Base-by-base conservation (phyloP, 75 land plant species). In the Selaginella tamariscina region DNA sequence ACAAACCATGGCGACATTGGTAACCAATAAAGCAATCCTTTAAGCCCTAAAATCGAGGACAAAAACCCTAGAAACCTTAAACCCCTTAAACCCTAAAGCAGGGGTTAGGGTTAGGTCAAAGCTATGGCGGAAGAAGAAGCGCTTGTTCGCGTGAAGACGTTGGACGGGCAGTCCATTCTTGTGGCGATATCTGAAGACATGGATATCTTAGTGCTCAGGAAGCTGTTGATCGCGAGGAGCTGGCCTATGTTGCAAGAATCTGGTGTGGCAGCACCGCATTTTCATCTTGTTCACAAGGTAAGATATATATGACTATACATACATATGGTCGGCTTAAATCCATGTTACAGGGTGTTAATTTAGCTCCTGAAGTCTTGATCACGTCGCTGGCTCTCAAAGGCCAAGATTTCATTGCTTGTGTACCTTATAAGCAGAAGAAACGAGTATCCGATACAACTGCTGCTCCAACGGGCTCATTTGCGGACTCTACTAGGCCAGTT, bases 1-100 rank as follows among this genome's bases (percentile, higher is more conserved):
- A 39, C 49, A 39, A 5, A 39, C 49, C 49, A 39, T 39, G 11
- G 49, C 49, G 49, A 15, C 49, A 39, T 39, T 39, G 11, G 15
- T 5, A 39, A 15, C 49, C 49, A 39, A 15, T 15, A 39, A 15
- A 5, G 49, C 15, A 15, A 5, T 39, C 49, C 49, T 5, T 39
- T 39, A n/a, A n/a, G n/a, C n/a, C n/a, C 49, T 28, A 67, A 2
- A 1, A 1, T 18, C 56, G 18, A 29, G 24, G n/a, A n/a, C n/a
- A n/a, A n/a, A n/a, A 67, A 18, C 32, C 1, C 28, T 49, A 27
- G 68, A 33, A 32, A 33, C 68, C 33, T 27, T 32, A 33, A 33
- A 67, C 21, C 68, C n/a, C n/a, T n/a, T n/a, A n/a, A n/a, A n/a
- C n/a, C n/a, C n/a, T n/a, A n/a, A n/a, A n/a, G n/a, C n/a, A n/a